Conservation (phyloP, 2,329 filamentous ascomycete genomes). For the Aspergillus calidoustus region DNA sequence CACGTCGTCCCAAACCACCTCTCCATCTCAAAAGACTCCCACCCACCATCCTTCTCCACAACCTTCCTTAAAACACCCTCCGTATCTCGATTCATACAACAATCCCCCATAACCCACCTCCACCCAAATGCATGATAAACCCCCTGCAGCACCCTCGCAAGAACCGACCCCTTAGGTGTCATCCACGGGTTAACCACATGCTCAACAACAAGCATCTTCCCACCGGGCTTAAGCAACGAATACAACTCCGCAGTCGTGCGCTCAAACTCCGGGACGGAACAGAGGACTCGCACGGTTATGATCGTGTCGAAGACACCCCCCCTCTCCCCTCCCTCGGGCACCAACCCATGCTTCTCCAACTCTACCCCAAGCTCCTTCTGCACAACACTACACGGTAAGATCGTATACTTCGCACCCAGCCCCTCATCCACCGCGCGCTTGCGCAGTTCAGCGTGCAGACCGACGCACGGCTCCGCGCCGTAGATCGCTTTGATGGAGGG, state of each 20-base stretch:
- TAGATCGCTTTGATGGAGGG: conserved; percentile 54
- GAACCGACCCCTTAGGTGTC: conserved; percentile 49
- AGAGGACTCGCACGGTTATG: conserved; percentile 59
- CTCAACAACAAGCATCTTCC: conserved; percentile 59
- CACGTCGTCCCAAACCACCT: conserved; percentile 41
- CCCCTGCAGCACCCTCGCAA: conserved; percentile 52
- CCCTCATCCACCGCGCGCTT: conserved; percentile 46
- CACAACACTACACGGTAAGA: conserved; percentile 55
- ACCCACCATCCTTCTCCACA: conserved; percentile 49
- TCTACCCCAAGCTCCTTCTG: conserved; percentile 51
- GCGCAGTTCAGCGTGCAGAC: conserved; percentile 52
- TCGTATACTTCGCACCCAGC: conserved; percentile 53
- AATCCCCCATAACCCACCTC: conserved; percentile 58
- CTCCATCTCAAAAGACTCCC: conserved; percentile 56
- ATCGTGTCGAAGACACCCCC: conserved; percentile 58
- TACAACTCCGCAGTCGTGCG: conserved; percentile 55
- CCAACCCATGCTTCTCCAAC: conserved; percentile 48
- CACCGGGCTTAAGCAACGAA: conserved; percentile 57
- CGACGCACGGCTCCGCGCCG: conserved; percentile 58
- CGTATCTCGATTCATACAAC: conserved; percentile 56
- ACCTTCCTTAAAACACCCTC: conserved; percentile 47
- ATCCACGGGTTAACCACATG: conserved; percentile 60
- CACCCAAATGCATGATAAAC: conserved; percentile 54
- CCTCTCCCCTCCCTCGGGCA: conserved; percentile 10
- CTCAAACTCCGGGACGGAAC: conserved; percentile 56